These are phyloP conservation scores for Talaromyces funiculosus DNA, from an alignment of 2,329 filamentous ascomycete genomes.

Conservation along the genomic window DNA sequence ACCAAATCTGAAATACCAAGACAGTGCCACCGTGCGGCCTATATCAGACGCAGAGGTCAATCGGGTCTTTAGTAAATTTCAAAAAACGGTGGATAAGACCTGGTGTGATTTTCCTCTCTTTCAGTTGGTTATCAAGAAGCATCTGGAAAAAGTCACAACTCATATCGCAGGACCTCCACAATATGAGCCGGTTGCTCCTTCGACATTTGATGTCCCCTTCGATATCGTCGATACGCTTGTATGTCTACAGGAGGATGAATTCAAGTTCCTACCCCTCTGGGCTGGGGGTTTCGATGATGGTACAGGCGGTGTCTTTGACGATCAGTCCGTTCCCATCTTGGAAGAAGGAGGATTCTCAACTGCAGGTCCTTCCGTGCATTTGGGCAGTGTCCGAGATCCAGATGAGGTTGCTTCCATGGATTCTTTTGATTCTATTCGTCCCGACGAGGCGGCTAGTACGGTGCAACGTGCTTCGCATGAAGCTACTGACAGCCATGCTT, in stretches of 20 bases:
- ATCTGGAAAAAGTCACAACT: neutral
- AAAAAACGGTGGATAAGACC: neutral
- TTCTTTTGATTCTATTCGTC: conserved; percentile 23
- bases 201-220: conserved; percentile 13
- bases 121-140: neutral
- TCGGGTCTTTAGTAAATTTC: neutral
- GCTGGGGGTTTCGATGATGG: conserved; percentile 54
- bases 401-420: conserved; percentile 20
- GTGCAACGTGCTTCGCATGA: conserved; percentile 31
- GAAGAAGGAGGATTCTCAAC: conserved; percentile 32
- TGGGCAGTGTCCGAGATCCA: conserved; percentile 14
- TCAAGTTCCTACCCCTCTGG: conserved; percentile 61
- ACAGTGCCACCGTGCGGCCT: neutral
- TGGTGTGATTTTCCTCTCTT: neutral
- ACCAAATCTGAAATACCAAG: conserved; percentile 5
- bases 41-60: neutral
- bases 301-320: conserved; percentile 45
- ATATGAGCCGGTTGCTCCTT: neutral
- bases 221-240: conserved; percentile 42
- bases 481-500: conserved; percentile 27
- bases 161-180: neutral
- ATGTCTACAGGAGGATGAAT: conserved; percentile 52
- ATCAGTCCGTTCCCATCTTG: conserved; percentile 29
- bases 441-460: conserved; percentile 28
- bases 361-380: conserved; percentile 31